These are phyloP conservation scores for Coemansia sp. DNA, from an alignment of 192 early-diverging fungal species.

Conservation along the genomic window DNA sequence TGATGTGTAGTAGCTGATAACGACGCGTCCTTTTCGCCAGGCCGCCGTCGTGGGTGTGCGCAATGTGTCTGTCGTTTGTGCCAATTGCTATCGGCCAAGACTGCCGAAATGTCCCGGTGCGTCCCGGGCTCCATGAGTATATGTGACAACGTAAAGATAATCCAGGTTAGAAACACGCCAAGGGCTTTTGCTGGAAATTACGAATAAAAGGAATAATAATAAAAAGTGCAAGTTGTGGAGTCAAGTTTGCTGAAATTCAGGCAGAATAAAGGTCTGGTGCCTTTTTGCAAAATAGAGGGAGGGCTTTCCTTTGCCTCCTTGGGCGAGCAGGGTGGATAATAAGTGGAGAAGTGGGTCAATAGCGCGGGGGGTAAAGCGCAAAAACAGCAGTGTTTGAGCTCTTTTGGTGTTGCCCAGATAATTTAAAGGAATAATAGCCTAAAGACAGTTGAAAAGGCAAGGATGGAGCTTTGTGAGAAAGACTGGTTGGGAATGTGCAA, in stretches of 20 bases:
- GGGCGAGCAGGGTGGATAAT: background rate
- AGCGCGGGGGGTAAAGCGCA: slow-evolving; percentile 3
- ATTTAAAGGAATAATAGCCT: background rate
- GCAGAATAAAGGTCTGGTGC: background rate
- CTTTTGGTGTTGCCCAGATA: slow-evolving; percentile 2
- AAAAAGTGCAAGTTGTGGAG: background rate
- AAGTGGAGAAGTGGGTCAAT: background rate
- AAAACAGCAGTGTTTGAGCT: background rate
- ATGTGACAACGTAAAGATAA: background rate
- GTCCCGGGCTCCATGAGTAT: slow-evolving; percentile 13
- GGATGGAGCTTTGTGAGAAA: background rate
- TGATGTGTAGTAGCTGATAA: background rate
- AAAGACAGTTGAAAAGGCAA: background rate
- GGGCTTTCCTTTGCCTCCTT: no score
- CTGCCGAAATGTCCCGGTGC: slow-evolving; percentile 4
- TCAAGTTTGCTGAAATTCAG: background rate
- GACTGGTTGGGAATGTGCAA: background rate
- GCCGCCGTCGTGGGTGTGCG: background rate
- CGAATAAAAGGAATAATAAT: background rate
- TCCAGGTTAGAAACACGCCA: background rate
- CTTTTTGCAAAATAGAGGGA: background rate
- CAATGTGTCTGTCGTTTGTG: background rate
- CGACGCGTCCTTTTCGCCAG: background rate
- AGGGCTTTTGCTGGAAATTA: background rate
- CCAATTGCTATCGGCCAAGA: background rate